Conservation (phyloP, 2,329 filamentous ascomycete genomes). For the Scopulariopsis brevicaulis region DNA sequence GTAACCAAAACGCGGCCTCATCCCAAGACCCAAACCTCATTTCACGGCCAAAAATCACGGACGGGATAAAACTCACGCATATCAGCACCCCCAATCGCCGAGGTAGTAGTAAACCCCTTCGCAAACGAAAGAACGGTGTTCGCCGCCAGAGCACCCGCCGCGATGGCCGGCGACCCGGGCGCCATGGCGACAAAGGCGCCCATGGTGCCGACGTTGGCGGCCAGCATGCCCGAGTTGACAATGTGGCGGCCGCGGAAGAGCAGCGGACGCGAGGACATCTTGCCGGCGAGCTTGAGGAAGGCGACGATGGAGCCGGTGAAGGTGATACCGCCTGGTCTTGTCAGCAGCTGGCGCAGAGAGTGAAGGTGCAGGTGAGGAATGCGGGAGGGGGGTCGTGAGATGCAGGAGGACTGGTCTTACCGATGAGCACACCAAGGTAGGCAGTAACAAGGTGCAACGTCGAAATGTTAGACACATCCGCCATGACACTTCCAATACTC, state of each 20-base stretch:
- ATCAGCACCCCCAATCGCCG: conserved; percentile 84
- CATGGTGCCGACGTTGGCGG: conserved; percentile 72
- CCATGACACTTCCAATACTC: conserved; percentile 77
- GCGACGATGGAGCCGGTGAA: conserved; percentile 88
- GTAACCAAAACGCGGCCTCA: too few species aligned
- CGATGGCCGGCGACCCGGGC: conserved; percentile 66
- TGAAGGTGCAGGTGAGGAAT: background rate
- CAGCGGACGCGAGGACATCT: conserved; percentile 68
- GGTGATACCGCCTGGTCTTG: conserved; percentile 54
- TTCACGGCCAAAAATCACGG: too few species aligned
- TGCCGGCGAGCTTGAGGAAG: conserved; percentile 75
- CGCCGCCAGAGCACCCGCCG: conserved; percentile 64
- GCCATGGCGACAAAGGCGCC: conserved; percentile 74
- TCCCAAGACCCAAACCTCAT: background rate
- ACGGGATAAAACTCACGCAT: conserved; percentile 49
- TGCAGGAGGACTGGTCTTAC: conserved; percentile 16
- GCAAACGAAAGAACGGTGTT: conserved; percentile 71
- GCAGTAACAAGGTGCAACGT: conserved; percentile 77
- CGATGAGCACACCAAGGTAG: conserved; percentile 78
- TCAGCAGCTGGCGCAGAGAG: conserved; percentile 1
- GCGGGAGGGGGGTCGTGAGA: background rate
- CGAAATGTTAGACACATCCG: conserved; percentile 56
- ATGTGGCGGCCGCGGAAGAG: conserved; percentile 63
- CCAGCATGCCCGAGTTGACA: conserved; percentile 64
- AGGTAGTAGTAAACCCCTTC: conserved; percentile 79